Evolutionary conservation across 163 green algal genomes (phyloP).

Genomic region (Chlorella variabilis): DNA sequence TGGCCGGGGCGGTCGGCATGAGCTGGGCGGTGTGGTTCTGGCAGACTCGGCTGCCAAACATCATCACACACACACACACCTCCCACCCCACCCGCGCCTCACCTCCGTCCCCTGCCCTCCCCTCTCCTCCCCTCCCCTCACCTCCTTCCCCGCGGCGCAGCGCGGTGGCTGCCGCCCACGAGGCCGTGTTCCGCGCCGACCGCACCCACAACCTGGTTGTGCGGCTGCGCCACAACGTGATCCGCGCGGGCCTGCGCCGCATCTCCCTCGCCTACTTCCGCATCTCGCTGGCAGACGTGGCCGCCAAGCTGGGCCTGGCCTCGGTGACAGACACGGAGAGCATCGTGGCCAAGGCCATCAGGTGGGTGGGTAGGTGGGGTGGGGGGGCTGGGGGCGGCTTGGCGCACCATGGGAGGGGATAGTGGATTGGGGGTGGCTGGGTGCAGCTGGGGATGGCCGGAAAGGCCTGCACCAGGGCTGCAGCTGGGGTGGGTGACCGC

Average conservation of each 20-base stretch:
- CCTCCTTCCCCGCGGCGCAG: constrained; percentile 32
- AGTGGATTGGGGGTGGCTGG: background rate
- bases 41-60: too few relatives aligned
- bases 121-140: background rate
- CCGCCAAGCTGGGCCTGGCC: constrained; percentile 88
- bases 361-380: constrained; percentile 22
- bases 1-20: background rate
- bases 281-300: constrained; percentile 89
- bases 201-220: constrained; percentile 89
- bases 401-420: too few relatives aligned
- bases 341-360: constrained; percentile 96
- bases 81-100: background rate
- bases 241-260: constrained; percentile 91
- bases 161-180: constrained; percentile 55
- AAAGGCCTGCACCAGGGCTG: too few relatives aligned
- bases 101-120: background rate
- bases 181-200: constrained; percentile 77
- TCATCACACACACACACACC: background rate
- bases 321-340: constrained; percentile 88
- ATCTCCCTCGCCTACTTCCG: constrained; percentile 92
- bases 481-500: too few relatives aligned
- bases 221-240: constrained; percentile 96
- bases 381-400: background rate
- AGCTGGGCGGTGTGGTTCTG: too few relatives aligned
- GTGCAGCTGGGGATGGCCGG: too few relatives aligned